These are phyloP conservation scores for Podospora tetraspora DNA, from an alignment of 495 filamentous ascomycete species.

Conservation along the genomic window DNA sequence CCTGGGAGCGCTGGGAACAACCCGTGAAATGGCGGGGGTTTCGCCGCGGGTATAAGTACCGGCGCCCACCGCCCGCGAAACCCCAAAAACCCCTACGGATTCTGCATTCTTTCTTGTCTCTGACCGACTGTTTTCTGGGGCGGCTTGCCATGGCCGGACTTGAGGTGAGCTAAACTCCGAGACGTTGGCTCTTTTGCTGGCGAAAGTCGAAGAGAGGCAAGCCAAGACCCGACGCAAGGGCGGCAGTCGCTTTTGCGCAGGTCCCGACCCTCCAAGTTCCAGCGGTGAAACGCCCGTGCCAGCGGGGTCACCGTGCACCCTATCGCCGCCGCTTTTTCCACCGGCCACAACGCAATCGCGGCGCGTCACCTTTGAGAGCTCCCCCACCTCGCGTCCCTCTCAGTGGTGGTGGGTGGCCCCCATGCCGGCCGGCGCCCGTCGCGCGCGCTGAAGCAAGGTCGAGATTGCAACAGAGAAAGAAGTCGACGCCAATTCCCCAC, in stretches of 20 bases:
- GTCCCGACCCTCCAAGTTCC: not conserved
- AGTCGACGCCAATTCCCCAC: conserved; percentile 1
- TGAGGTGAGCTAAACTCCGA: conserved; percentile 25
- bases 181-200: conserved; percentile 6
- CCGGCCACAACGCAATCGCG: not conserved
- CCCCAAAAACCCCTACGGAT: conserved; percentile 13
- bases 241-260: not conserved
- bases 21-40: conserved; percentile 10
- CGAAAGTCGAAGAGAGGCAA: not conserved
- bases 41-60: conserved; percentile 27
- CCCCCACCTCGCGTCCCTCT: not conserved
- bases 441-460: not conserved
- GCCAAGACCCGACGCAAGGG: not conserved
- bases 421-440: not conserved
- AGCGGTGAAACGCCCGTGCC: conserved; percentile 1
- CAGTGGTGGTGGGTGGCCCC: not conserved
- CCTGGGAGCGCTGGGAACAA: not conserved
- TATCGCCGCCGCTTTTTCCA: too few relatives aligned
- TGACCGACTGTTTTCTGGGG: conserved; percentile 11
- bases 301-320: not conserved
- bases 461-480: not conserved
- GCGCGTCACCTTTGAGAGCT: not conserved
- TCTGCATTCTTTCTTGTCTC: conserved; percentile 10
- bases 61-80: conserved; percentile 17
- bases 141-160: conserved; percentile 13